These are phyloP conservation scores for Metarhizium rileyi DNA, from an alignment of 2,329 filamentous ascomycete genomes.

Conservation along the genomic window DNA sequence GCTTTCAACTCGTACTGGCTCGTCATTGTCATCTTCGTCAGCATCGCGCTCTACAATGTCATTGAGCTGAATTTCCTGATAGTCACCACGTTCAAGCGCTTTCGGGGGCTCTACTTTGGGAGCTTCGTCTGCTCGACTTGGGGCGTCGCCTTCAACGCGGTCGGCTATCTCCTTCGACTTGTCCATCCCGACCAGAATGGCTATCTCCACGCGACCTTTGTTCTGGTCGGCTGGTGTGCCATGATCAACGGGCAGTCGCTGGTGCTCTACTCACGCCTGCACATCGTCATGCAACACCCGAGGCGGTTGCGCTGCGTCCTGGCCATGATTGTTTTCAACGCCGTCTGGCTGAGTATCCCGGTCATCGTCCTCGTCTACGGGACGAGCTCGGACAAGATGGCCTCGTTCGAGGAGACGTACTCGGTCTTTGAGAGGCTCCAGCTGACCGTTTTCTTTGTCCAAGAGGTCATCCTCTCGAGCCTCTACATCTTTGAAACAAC, in stretches of 20 bases:
- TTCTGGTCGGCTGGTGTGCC: constrained; percentile 22
- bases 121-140: constrained; percentile 19
- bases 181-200: constrained; percentile 5
- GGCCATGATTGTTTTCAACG: constrained; percentile 47
- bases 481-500: constrained; percentile 44
- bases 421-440: constrained; percentile 43
- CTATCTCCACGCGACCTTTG: constrained; percentile 17
- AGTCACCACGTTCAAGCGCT: constrained; percentile 17
- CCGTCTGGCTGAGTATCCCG: constrained; percentile 40
- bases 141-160: constrained; percentile 21
- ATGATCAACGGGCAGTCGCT: constrained; percentile 54
- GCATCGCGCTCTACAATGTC: constrained; percentile 18
- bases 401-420: constrained; percentile 21
- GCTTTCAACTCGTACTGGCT: background rate
- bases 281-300: constrained; percentile 45
- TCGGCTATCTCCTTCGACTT: constrained; percentile 37
- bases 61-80: constrained; percentile 20
- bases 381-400: constrained; percentile 24
- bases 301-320: constrained; percentile 38
- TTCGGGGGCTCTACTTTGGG: constrained; percentile 22
- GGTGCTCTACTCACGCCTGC: constrained; percentile 52
- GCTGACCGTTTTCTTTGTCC: constrained; percentile 43
- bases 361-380: constrained; percentile 47
- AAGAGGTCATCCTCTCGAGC: constrained; percentile 43
- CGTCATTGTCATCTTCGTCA: constrained; percentile 13